Percentiles rank a stretch among this genome's conserved stretches.
These are phyloP conservation scores for Chlorella sp. DNA, from an alignment of 139 green algal species.

Conservation along the genomic window DNA sequence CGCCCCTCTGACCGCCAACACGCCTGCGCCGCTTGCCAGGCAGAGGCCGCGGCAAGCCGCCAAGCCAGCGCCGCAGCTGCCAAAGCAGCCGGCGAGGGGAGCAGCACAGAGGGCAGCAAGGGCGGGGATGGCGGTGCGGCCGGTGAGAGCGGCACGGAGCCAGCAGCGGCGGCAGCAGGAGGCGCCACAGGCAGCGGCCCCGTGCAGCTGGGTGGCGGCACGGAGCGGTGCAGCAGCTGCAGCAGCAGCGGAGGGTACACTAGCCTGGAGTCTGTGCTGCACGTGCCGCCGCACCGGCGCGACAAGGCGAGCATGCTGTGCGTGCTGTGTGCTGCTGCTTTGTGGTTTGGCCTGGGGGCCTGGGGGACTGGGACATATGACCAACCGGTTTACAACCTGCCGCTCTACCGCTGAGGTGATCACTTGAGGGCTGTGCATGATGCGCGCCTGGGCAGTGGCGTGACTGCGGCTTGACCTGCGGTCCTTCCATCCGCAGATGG, in stretches of 20 bases:
- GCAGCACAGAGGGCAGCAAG: background rate
- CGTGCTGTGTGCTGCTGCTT: too few relatives aligned
- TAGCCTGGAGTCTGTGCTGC: constrained; percentile 57
- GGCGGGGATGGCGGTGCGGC: too few relatives aligned
- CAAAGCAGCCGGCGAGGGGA: background rate
- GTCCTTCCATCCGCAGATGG: constrained; percentile 54
- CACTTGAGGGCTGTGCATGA: too few relatives aligned
- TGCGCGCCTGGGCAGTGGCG: too few relatives aligned
- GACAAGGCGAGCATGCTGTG: constrained; percentile 70
- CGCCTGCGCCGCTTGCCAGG: background rate
- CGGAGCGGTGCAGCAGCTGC: background rate
- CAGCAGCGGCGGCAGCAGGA: background rate
- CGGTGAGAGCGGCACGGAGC: too few relatives aligned
- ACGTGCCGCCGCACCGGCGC: constrained; percentile 50
- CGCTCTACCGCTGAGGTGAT: too few relatives aligned
- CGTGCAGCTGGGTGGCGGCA: background rate
- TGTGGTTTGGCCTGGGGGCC: too few relatives aligned
- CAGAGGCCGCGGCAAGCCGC: background rate
- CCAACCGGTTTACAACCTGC: too few relatives aligned
- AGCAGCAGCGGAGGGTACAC: constrained; percentile 67
- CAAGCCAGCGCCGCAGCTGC: background rate
- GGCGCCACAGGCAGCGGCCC: background rate
- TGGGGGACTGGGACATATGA: too few relatives aligned
- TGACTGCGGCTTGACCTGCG: background rate
- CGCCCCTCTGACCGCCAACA: background rate